Evolutionary conservation across 2,329 filamentous ascomycete species (phyloP).

Genomic region (Penicillium janthinellum): DNA sequence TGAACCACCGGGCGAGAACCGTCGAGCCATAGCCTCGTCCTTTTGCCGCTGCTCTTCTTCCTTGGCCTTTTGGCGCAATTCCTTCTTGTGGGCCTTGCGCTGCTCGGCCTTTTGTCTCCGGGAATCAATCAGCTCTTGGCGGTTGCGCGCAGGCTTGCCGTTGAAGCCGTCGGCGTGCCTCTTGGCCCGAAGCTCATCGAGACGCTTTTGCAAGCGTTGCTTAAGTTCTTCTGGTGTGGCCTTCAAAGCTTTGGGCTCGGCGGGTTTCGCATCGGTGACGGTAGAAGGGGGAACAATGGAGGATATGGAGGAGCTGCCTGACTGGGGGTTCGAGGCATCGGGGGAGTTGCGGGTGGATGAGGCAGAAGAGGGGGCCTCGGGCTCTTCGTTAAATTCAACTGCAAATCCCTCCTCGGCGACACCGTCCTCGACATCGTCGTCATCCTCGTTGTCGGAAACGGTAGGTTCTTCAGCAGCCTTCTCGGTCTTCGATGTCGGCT

Average conservation of each 20-base stretch:
- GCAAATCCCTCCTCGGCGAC: conserved; percentile 53
- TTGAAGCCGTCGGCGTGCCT: conserved; percentile 85
- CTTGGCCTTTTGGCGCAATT: conserved; percentile 73
- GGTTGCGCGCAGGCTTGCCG: conserved; percentile 78
- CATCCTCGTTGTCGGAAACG: conserved; percentile 28
- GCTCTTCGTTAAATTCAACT: conserved; percentile 47
- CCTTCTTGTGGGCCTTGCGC: conserved; percentile 86
- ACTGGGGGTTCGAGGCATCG: conserved; percentile 56
- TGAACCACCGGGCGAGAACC: conserved; percentile 59
- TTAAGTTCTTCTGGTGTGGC: conserved; percentile 74
- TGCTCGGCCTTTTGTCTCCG: conserved; percentile 84
- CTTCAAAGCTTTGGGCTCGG: conserved; percentile 62
- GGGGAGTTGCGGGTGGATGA: conserved; percentile 60
- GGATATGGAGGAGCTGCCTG: conserved; percentile 67
- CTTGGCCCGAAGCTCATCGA: conserved; percentile 79
- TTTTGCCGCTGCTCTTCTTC: conserved; percentile 71
- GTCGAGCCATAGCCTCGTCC: conserved; percentile 59
- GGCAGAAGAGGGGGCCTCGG: conserved; percentile 43
- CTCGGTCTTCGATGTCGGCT: conserved; percentile 25
- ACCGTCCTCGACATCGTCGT: conserved; percentile 40
- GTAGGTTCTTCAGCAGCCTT: conserved; percentile 21
- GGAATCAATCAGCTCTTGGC: conserved; percentile 89
- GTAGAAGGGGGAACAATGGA: conserved; percentile 58
- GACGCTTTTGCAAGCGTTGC: conserved; percentile 76
- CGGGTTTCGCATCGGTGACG: conserved; percentile 30